These are phyloP conservation scores for Calocybe cyanea DNA, from an alignment of 768 basidiomycete species.

Conservation along the genomic window DNA sequence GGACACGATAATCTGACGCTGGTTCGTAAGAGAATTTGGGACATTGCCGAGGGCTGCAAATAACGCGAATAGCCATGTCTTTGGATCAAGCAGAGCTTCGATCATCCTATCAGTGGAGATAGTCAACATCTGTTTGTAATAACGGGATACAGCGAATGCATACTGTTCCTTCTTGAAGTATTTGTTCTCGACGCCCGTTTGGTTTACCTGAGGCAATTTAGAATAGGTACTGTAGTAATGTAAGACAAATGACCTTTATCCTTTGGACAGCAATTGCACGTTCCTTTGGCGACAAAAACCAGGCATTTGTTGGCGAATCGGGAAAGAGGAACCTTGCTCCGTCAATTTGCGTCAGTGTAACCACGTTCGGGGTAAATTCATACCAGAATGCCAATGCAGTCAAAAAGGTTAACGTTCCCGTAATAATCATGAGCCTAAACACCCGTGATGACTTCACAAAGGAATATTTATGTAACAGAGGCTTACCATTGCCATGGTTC, in stretches of 20 bases:
- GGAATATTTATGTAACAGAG: neutral
- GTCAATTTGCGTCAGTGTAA: neutral
- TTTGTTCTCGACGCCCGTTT: slow-evolving; percentile 82
- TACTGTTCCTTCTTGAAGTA: slow-evolving; percentile 78
- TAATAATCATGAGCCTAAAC: slow-evolving; percentile 65
- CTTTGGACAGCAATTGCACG: slow-evolving; percentile 59
- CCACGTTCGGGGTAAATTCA: neutral
- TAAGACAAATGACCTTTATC: slow-evolving; percentile 43
- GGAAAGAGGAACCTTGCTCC: slow-evolving; percentile 60
- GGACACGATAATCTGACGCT: slow-evolving; percentile 58
- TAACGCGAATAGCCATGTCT: slow-evolving; percentile 75
- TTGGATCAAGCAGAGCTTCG: slow-evolving; percentile 64
- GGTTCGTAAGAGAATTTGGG: slow-evolving; percentile 64
- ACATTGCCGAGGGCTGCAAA: slow-evolving; percentile 60
- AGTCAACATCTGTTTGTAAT: neutral
- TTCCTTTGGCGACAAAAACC: slow-evolving; percentile 70
- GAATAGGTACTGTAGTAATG: neutral
- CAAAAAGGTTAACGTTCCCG: slow-evolving; percentile 54
- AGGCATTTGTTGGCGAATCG: slow-evolving; percentile 69
- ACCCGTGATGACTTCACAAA: neutral
- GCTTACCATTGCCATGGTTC: slow-evolving; percentile 71
- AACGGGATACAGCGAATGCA: slow-evolving; percentile 21
- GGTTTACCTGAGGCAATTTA: slow-evolving; percentile 13
- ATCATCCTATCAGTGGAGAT: slow-evolving; percentile 43
- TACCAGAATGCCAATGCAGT: slow-evolving; percentile 56